These are phyloP conservation scores for Rubroboletus pulcherrimus DNA, from an alignment of 768 basidiomycete genomes.

Conservation along the genomic window DNA sequence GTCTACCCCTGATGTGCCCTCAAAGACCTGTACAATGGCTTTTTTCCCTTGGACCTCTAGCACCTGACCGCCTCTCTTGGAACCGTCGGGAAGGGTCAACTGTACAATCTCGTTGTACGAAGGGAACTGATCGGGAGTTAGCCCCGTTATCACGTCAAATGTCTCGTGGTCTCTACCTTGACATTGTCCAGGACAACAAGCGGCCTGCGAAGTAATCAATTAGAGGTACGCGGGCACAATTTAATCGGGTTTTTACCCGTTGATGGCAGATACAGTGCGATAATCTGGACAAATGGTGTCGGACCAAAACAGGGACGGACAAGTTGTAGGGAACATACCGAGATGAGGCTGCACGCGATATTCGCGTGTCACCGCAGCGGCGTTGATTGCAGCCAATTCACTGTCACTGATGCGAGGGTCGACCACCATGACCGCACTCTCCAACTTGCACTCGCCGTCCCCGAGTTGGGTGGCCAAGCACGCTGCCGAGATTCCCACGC, in stretches of 20 bases:
- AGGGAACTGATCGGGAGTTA: slow-evolving; percentile 62
- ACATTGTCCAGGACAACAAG: slow-evolving; percentile 97
- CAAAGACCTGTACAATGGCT: slow-evolving; percentile 98
- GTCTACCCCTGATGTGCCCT: slow-evolving; percentile 96
- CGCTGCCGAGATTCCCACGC: slow-evolving; percentile 23
- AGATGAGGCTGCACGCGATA: slow-evolving; percentile 88
- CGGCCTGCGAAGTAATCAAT: slow-evolving; percentile 52
- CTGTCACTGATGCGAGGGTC: slow-evolving; percentile 64
- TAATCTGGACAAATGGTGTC: slow-evolving; percentile 59
- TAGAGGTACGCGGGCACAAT: slow-evolving; percentile 1
- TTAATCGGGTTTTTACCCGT: slow-evolving; percentile 61
- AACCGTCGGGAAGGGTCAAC: slow-evolving; percentile 91
- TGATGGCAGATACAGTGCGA: slow-evolving; percentile 97
- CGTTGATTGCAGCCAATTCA: slow-evolving; percentile 78
- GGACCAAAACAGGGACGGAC: slow-evolving; percentile 4
- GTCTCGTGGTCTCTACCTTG: slow-evolving; percentile 56
- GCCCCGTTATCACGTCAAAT: slow-evolving; percentile 3
- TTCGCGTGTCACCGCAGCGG: slow-evolving; percentile 84
- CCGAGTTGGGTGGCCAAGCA: slow-evolving; percentile 4
- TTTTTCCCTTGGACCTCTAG: slow-evolving; percentile 98
- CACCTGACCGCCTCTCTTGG: slow-evolving; percentile 94
- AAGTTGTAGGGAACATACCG: slow-evolving; percentile 42
- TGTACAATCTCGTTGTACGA: slow-evolving; percentile 99
- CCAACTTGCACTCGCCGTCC: slow-evolving; percentile 9
- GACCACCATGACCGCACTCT: slow-evolving; percentile 32